Evolutionary conservation across 805 yeast genomes (phyloP).

Genomic region (Schwanniomyces vanrijiae): DNA sequence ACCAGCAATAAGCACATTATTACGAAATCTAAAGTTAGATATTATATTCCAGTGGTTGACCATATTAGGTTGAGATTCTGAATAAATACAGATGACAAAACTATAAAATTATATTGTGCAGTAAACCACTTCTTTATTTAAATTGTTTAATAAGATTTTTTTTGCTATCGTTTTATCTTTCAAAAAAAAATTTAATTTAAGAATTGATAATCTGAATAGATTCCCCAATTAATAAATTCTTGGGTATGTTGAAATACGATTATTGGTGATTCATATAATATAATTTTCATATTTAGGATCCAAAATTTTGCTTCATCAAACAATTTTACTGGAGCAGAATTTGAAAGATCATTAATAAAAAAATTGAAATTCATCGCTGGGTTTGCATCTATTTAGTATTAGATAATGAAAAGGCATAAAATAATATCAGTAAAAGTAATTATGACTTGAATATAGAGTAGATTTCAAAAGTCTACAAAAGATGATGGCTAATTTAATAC

Average conservation of each 20-base stretch:
- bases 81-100: neutral
- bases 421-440: slow-evolving; percentile 21
- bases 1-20: neutral
- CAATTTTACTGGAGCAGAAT: slow-evolving; percentile 15
- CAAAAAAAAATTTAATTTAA: too few relatives aligned
- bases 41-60: neutral
- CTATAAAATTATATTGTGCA: neutral
- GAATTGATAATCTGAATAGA: too few relatives aligned
- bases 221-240: slow-evolving; percentile 23
- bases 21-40: neutral
- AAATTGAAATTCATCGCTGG: slow-evolving; percentile 46
- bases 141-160: slow-evolving; percentile 13
- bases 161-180: too few relatives aligned
- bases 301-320: slow-evolving; percentile 25
- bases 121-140: neutral
- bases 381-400: slow-evolving; percentile 29
- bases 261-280: slow-evolving; percentile 16
- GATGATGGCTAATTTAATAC: slow-evolving; percentile 14
- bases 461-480: slow-evolving; percentile 18
- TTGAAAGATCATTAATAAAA: slow-evolving; percentile 21
- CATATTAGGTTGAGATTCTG: neutral
- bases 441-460: slow-evolving; percentile 18
- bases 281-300: slow-evolving; percentile 18
- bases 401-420: slow-evolving; percentile 18
- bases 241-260: slow-evolving; percentile 19